These are phyloP conservation scores for Boeremia exigua DNA, from an alignment of 2,329 filamentous ascomycete genomes.

Conservation along the genomic window DNA sequence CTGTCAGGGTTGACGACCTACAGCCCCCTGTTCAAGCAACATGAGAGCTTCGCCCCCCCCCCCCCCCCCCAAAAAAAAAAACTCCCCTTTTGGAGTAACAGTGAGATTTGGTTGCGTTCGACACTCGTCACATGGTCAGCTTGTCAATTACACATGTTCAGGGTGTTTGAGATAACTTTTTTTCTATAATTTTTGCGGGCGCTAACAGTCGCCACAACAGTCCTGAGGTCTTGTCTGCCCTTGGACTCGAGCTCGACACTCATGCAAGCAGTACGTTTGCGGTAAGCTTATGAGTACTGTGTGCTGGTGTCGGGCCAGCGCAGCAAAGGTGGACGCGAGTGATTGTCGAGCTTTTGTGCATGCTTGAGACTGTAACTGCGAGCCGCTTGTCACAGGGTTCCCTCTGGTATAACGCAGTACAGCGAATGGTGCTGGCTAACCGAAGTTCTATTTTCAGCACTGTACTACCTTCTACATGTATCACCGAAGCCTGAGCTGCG, in stretches of 20 bases:
- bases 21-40: no score
- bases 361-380: not conserved
- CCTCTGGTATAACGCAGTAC: constrained; percentile 5
- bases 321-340: not conserved
- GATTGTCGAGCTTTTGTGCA: not conserved
- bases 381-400: not conserved
- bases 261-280: not conserved
- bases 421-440: not conserved
- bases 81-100: not conserved
- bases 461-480: constrained; percentile 17
- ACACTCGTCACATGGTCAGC: not conserved
- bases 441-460: constrained; percentile 13
- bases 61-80: no score
- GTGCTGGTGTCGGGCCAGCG: not conserved
- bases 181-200: not conserved
- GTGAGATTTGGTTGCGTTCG: not conserved
- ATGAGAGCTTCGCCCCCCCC: not conserved
- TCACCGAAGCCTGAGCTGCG: constrained; percentile 15
- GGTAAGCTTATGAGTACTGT: no score
- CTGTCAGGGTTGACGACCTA: no score
- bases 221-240: no score
- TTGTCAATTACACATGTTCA: not conserved
- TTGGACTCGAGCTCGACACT: no score
- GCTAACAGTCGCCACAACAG: not conserved
- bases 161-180: not conserved